Evolutionary conservation across 2,329 filamentous ascomycete genomes (phyloP).

Genomic region (Cercospora brassicicola): DNA sequence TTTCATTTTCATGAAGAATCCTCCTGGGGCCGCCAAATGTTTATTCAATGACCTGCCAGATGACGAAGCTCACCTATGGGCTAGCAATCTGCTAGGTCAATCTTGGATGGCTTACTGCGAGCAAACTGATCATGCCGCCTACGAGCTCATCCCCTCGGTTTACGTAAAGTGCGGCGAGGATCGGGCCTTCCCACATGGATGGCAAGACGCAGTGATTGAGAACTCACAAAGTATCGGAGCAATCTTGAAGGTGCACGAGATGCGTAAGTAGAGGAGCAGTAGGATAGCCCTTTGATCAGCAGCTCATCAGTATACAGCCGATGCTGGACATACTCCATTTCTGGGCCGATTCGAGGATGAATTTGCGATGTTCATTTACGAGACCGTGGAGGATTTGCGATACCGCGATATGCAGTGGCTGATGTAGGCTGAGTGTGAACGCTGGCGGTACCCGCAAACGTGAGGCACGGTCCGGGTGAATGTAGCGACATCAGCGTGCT

Average conservation of each 20-base stretch:
- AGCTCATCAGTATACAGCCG: neutral
- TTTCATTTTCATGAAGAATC: neutral
- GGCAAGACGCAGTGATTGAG: conserved; percentile 4
- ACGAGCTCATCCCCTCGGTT: conserved; percentile 1
- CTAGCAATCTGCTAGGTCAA: neutral
- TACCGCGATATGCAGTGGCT: neutral
- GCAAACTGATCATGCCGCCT: conserved; percentile 14
- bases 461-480: neutral
- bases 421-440: neutral
- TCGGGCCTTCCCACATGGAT: conserved; percentile 8
- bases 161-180: conserved; percentile 14
- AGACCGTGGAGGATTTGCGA: neutral
- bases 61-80: neutral
- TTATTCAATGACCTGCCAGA: neutral
- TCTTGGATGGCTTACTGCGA: conserved; percentile 13
- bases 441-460: neutral
- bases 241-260: neutral
- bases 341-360: neutral
- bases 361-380: neutral
- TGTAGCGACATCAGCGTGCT: neutral
- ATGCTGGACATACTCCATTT: neutral
- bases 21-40: neutral
- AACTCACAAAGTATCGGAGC: neutral
- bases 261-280: neutral
- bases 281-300: neutral